Evolutionary conservation across 73 alveolate species (phyloP), one percentile per base, ranked within the genome.

Genomic region (Stentor roeselii): DNA sequence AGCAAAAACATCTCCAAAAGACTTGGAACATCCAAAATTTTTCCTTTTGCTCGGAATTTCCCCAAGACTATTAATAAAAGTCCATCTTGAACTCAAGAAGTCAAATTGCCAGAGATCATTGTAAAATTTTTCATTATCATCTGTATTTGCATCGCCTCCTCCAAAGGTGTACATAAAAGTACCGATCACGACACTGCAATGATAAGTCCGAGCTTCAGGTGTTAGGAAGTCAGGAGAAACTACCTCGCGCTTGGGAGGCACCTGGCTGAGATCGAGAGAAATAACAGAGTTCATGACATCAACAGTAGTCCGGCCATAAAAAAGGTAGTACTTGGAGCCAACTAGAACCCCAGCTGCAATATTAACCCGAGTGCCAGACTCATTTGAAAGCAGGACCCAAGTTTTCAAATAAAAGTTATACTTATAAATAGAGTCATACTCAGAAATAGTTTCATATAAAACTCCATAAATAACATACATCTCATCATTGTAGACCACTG

Each of bases 61-160:
- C 34, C 80, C 80, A 30, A 32, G 21, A 27, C 27, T 21, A 67
- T 67, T 32, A 30, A 67, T 67, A 2, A 27, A 14, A 30, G 1
- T 67, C 37, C 80, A 67, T 27, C 42, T 67, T 1, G 21, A 15
- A 1, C 34, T 40, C 11, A 30, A 14, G 41, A 21, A 30, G 34
- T 67, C 34, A 67, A 30, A 67, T 21, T 21, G 21, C 80, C 80
- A 67, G 15, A 67, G 14, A 67, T 67, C 80, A 32, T 67, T 34
- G 2, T 67, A 67, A 67, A 30, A 32, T 2, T 67, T 32, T 34
- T 34, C 80, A 50, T 50, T 50, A 50, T 50, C 21, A 50, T 50
- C 6, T n/a, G n/a, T n/a, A n/a, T n/a, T n/a, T 21, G 74, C 74
- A 2, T 31, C 74, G 35, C 15, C 1, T 40, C 80, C 80, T 21